A percentile compares a stretch with the other conserved stretches of the same genome.
Evolutionary conservation across 495 filamentous ascomycete genomes (phyloP).

Genomic region (Oidiodendron maius): DNA sequence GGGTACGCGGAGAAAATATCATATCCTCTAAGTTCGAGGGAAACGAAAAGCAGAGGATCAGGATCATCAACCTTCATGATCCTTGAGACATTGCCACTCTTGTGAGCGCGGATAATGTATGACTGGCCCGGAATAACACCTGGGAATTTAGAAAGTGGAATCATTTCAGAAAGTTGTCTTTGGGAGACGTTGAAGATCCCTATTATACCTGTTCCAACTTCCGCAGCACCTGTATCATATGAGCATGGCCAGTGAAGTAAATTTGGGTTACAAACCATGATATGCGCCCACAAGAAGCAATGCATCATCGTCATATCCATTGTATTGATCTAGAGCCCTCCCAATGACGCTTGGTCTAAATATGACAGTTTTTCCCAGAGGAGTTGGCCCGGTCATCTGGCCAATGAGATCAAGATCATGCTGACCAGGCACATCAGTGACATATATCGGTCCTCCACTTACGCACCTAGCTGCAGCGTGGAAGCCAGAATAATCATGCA

Average conservation of each 20-base stretch:
- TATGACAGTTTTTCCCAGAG: conserved; percentile 64
- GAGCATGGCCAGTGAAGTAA: conserved; percentile 1
- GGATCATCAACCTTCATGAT: conserved; percentile 34
- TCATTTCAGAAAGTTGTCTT: conserved; percentile 51
- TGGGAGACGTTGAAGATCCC: conserved; percentile 77
- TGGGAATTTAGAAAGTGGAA: conserved; percentile 65
- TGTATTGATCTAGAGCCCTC: conserved; percentile 64
- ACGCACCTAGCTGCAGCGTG: conserved; percentile 89
- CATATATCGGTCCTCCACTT: conserved; percentile 85
- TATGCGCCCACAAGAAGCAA: conserved; percentile 79
- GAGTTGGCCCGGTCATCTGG: conserved; percentile 67
- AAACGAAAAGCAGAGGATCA: conserved; percentile 47
- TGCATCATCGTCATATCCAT: conserved; percentile 61
- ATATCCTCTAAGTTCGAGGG: conserved; percentile 59
- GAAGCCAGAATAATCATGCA: conserved; percentile 67
- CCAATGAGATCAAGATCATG: conserved; percentile 68
- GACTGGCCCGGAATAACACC: conserved; percentile 47
- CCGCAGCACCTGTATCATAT: conserved; percentile 44
- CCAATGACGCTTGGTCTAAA: conserved; percentile 70
- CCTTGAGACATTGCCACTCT: conserved; percentile 55
- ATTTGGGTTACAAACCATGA: conserved; percentile 29
- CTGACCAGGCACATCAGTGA: conserved; percentile 81
- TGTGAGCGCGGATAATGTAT: conserved; percentile 71
- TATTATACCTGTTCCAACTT: conserved; percentile 66
- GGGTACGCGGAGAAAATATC: conserved; percentile 79